phyloP scores from a whole-genome alignment of 306 rosid genomes.

The Citrullus colocynthis region DNA sequence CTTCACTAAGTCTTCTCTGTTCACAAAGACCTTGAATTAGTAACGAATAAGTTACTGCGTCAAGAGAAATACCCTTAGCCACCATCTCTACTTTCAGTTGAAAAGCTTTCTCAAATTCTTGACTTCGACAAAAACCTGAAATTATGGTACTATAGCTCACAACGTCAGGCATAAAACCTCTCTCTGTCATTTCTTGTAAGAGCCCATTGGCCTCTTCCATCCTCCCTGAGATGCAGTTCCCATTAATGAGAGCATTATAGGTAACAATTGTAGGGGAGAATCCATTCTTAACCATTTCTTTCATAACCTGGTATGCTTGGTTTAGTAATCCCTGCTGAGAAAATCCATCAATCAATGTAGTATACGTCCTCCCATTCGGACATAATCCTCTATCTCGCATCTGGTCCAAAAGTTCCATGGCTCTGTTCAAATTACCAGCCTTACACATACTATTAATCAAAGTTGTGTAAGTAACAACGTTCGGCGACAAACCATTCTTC shows the following conservation, averaged over 20 bases:
- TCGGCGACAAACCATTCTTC: conserved; percentile 56
- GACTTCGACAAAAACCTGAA: conserved; percentile 56
- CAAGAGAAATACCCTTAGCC: conserved; percentile 53
- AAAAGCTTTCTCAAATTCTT: conserved; percentile 58
- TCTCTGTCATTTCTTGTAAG: conserved; percentile 42
- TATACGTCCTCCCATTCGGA: conserved; percentile 71
- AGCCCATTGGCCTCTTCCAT: conserved; percentile 52
- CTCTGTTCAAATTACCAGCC: conserved; percentile 62
- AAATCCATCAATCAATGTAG: conserved; percentile 71
- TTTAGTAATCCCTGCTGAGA: conserved; percentile 52
- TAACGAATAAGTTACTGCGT: conserved; percentile 52
- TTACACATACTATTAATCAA: conserved; percentile 70
- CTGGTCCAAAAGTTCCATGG: conserved; percentile 49
- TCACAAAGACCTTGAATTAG: conserved; percentile 73
- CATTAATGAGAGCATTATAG: conserved; percentile 65
- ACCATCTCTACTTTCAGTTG: conserved; percentile 60
- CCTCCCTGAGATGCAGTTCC: conserved; percentile 56
- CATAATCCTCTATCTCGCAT: conserved; percentile 55
- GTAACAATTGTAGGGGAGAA: conserved; percentile 66
- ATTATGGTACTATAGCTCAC: conserved; percentile 76
- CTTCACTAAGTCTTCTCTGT: conserved; percentile 49
- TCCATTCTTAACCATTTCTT: conserved; percentile 57
- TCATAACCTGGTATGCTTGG: conserved; percentile 53
- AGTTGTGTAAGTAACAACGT: conserved; percentile 75
- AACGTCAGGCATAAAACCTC: conserved; percentile 55